These are phyloP conservation scores for Mucor saturninus DNA, from an alignment of 371 early-diverging fungal genomes.

Conservation along the genomic window DNA sequence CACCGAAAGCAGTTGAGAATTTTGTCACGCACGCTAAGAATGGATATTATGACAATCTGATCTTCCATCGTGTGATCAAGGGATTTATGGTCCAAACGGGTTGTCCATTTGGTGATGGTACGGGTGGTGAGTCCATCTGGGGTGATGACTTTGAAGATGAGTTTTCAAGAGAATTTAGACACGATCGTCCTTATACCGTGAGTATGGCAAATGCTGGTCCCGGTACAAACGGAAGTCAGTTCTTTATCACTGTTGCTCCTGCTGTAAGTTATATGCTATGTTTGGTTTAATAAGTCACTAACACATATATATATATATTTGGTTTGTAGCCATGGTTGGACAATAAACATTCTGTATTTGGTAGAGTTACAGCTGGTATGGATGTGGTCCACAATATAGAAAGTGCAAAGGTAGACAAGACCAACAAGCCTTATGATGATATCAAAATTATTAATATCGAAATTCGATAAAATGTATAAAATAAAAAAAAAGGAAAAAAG, in stretches of 20 bases:
- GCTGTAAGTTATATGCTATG: constrained; percentile 59
- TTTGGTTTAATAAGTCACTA: not conserved
- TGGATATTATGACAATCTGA: constrained; percentile 74
- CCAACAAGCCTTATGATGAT: constrained; percentile 82
- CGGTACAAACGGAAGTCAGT: constrained; percentile 93
- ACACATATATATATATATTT: constrained; percentile 1
- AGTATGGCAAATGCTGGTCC: constrained; percentile 99
- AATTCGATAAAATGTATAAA: constrained; percentile 52
- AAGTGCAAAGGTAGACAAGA: constrained; percentile 71
- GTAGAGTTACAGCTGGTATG: constrained; percentile 92
- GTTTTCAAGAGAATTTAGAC: constrained; percentile 77
- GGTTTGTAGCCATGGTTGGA: constrained; percentile 86
- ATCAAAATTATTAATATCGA: constrained; percentile 74
- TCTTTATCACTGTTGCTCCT: constrained; percentile 96
- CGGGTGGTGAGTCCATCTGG: constrained; percentile 96
- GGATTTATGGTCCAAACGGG: constrained; percentile 92
- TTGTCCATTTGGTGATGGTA: constrained; percentile 89
- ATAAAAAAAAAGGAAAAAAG: not conserved
- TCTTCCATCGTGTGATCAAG: constrained; percentile 94
- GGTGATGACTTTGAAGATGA: constrained; percentile 97
- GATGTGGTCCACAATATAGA: constrained; percentile 93
- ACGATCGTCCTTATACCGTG: constrained; percentile 90
- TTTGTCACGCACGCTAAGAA: constrained; percentile 84
- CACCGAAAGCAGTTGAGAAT: constrained; percentile 94
- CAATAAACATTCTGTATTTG: constrained; percentile 97